Conservation (phyloP, 345 rosid species). For the Salix dunnii region DNA sequence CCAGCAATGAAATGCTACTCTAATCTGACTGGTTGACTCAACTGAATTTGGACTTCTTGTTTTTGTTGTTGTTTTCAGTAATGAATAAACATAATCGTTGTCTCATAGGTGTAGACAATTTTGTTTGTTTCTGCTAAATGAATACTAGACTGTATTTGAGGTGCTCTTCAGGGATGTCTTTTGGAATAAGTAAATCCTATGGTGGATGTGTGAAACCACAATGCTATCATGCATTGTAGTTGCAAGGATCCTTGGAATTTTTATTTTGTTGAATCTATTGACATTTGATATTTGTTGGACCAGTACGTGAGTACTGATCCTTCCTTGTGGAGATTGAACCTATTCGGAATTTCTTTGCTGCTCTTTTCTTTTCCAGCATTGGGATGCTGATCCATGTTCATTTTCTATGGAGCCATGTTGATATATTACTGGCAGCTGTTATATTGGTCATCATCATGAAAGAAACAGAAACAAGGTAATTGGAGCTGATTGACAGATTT, state of each 20-base stretch:
- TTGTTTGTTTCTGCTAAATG: background rate
- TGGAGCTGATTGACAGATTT: too few species aligned
- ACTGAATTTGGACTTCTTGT: background rate
- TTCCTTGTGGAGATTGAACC: constrained; percentile 66
- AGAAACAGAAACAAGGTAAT: too few species aligned
- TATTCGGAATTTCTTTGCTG: constrained; percentile 89
- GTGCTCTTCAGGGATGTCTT: background rate
- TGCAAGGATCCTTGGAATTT: background rate
- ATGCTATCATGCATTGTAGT: background rate
- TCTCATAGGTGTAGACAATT: background rate
- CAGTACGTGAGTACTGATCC: background rate
- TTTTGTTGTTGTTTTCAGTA: background rate
- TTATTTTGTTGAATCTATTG: background rate
- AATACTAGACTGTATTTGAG: background rate
- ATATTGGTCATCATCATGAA: constrained; percentile 71
- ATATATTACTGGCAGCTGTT: constrained; percentile 79
- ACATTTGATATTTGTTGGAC: background rate
- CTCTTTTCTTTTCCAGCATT: constrained; percentile 86
- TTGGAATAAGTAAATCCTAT: background rate
- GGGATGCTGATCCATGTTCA: constrained; percentile 91
- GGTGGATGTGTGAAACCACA: background rate
- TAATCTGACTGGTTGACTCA: background rate
- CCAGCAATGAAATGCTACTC: too few species aligned
- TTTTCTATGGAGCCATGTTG: constrained; percentile 91
- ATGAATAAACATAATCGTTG: background rate